These are phyloP conservation scores for Colletotrichum chrysophilum DNA, from an alignment of 2,329 filamentous ascomycete genomes.

Conservation along the genomic window DNA sequence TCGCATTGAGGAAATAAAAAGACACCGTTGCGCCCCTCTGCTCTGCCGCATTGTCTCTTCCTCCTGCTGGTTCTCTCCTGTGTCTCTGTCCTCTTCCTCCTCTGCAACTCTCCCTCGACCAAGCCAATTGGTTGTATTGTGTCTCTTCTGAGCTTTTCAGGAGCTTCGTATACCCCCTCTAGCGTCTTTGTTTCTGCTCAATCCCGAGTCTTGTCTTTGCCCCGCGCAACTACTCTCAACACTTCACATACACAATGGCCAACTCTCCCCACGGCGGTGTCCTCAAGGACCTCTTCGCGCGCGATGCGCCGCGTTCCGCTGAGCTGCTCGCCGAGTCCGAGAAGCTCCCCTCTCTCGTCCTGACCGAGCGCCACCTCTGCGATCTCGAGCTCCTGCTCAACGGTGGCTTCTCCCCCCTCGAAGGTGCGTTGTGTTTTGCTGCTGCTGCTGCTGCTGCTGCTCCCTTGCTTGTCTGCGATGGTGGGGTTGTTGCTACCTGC, in stretches of 20 bases:
- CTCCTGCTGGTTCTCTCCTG: not conserved
- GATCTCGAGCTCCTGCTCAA: slow-evolving; percentile 97
- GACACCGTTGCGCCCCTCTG: slow-evolving; percentile 12
- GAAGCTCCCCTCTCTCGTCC: slow-evolving; percentile 79
- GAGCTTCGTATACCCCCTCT: not conserved
- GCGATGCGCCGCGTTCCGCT: slow-evolving; percentile 83
- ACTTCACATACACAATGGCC: slow-evolving; percentile 54
- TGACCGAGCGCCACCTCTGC: slow-evolving; percentile 94
- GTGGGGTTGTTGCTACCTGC: slow-evolving; percentile 14
- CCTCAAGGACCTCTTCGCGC: slow-evolving; percentile 96
- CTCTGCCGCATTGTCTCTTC: not conserved
- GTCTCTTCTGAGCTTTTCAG: not conserved
- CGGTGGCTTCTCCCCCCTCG: slow-evolving; percentile 95
- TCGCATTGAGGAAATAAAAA: slow-evolving; percentile 14
- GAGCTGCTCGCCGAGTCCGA: slow-evolving; percentile 87
- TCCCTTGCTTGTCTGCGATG: not conserved
- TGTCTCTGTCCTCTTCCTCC: not conserved
- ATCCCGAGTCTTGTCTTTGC: not conserved
- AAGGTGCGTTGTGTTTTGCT: slow-evolving; percentile 67
- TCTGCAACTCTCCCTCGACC: not conserved
- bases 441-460: not conserved
- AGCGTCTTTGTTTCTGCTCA: not conserved
- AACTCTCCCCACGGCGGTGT: slow-evolving; percentile 85
- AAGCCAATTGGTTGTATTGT: slow-evolving; percentile 13
- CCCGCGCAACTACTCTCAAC: not conserved